Conservation (phyloP, 2,329 filamentous ascomycete genomes). For the Ramichloridium luteum region DNA sequence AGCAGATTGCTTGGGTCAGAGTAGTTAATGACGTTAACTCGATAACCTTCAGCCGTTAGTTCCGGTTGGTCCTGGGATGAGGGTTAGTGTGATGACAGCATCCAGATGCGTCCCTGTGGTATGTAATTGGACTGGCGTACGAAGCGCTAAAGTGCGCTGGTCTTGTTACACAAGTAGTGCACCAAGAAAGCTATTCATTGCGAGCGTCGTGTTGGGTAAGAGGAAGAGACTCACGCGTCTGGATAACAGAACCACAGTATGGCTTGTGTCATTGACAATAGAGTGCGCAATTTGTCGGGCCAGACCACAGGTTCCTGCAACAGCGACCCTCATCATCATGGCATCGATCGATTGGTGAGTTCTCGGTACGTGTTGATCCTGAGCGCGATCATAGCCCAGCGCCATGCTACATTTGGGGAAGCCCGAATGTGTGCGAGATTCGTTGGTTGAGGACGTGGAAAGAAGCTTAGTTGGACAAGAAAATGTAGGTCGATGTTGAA, state of each 20-base stretch:
- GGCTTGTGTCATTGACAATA: slow-evolving; percentile 48
- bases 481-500: no score
- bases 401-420: no score
- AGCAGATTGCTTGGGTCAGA: slow-evolving; percentile 43
- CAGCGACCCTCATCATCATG: slow-evolving; percentile 47
- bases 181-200: no score
- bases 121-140: no score
- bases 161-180: no score
- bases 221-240: slow-evolving; percentile 45
- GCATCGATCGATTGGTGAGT: no score
- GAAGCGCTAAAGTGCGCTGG: no score
- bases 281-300: slow-evolving; percentile 46
- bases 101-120: no score
- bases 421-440: no score
- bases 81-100: slow-evolving; percentile 10
- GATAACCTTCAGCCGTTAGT: slow-evolving; percentile 45
- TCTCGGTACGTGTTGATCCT: slow-evolving; percentile 1
- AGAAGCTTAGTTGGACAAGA: no score
- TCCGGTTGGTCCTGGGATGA: slow-evolving; percentile 46
- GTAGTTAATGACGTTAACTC: slow-evolving; percentile 60
- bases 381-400: background rate
- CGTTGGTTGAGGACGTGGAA: no score
- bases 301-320: slow-evolving; percentile 50
- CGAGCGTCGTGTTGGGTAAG: no score
- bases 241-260: slow-evolving; percentile 60